These are phyloP conservation scores for Aspergillus ostianus DNA, from an alignment of 495 filamentous ascomycete species.

Conservation along the genomic window DNA sequence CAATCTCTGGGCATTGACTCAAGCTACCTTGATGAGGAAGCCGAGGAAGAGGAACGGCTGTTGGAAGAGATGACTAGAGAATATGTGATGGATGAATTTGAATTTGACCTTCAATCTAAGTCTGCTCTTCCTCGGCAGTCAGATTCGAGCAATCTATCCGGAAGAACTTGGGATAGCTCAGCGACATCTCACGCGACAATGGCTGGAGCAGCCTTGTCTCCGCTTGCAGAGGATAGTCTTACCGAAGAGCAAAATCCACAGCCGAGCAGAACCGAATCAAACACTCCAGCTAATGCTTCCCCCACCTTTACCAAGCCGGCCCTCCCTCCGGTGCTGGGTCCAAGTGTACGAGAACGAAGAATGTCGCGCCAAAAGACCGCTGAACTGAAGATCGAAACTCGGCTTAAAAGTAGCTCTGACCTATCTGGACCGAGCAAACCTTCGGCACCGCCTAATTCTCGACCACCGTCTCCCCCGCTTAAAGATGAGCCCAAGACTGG, in stretches of 20 bases:
- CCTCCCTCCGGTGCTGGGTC: constrained; percentile 40
- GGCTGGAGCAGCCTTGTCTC: constrained; percentile 67
- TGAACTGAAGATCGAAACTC: constrained; percentile 89
- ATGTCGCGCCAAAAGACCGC: constrained; percentile 75
- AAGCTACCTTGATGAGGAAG: constrained; percentile 66
- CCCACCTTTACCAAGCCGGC: constrained; percentile 3
- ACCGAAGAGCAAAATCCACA: constrained; percentile 28
- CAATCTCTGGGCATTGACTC: constrained; percentile 35
- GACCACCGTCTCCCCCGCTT: constrained; percentile 29
- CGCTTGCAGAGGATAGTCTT: constrained; percentile 66
- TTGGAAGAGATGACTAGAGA: constrained; percentile 90
- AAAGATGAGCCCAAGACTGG: constrained; percentile 29
- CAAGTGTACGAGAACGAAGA: constrained; percentile 73
- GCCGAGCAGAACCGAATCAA: constrained; percentile 27
- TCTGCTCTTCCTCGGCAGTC: constrained; percentile 83
- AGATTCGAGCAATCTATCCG: constrained; percentile 80
- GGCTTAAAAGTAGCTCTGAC: constrained; percentile 42
- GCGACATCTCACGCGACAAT: constrained; percentile 69
- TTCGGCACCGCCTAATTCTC: constrained; percentile 19
- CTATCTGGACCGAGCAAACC: constrained; percentile 43
- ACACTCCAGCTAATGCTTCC: constrained; percentile 24
- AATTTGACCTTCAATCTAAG: constrained; percentile 71
- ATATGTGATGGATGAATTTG: constrained; percentile 83
- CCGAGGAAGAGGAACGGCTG: constrained; percentile 88
- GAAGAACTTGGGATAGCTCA: constrained; percentile 86